Evolutionary conservation across 192 early-diverging fungal species (phyloP).

Genomic region (Linnemannia elongata): DNA sequence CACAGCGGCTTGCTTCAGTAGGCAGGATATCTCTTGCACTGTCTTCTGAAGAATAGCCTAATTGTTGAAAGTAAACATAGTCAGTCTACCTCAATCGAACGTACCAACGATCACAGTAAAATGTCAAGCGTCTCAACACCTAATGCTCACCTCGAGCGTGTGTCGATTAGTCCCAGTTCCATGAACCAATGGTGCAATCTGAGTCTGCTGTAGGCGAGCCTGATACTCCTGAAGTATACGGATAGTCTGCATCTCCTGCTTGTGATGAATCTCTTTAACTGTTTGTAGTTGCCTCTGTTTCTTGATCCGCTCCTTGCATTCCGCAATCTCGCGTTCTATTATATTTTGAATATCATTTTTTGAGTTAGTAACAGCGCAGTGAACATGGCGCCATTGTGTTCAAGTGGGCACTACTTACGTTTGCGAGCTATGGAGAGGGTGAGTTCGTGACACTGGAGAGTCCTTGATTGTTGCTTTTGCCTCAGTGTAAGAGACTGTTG

Average conservation of each 20-base stretch:
- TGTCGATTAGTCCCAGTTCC: not conserved
- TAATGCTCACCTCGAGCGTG: not conserved
- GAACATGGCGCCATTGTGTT: not conserved
- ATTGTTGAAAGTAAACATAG: not conserved
- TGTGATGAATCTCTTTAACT: constrained; percentile 24
- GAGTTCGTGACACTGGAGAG: constrained; percentile 16
- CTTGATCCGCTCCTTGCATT: constrained; percentile 32
- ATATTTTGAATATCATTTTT: not conserved
- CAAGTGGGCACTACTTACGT: constrained; percentile 13
- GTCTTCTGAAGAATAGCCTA: constrained; percentile 15
- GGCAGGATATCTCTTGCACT: not conserved
- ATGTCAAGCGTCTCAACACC: not conserved
- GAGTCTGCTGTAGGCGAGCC: not conserved
- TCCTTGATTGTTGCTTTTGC: constrained; percentile 3
- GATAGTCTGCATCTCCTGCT: constrained; percentile 20
- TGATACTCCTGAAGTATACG: constrained; percentile 19
- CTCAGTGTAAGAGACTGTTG: too few species aligned
- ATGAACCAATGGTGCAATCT: not conserved
- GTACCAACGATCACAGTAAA: not conserved
- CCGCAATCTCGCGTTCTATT: constrained; percentile 39
- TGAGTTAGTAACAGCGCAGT: not conserved
- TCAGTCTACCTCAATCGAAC: not conserved
- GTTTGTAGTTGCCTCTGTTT: constrained; percentile 30
- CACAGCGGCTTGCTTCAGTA: not conserved
- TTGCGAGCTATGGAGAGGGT: constrained; percentile 26